Percentiles rank a stretch among this genome's conserved stretches.
phyloP scores from a whole-genome alignment of 2,329 filamentous ascomycete species.

The Diaporthe amygdali region DNA sequence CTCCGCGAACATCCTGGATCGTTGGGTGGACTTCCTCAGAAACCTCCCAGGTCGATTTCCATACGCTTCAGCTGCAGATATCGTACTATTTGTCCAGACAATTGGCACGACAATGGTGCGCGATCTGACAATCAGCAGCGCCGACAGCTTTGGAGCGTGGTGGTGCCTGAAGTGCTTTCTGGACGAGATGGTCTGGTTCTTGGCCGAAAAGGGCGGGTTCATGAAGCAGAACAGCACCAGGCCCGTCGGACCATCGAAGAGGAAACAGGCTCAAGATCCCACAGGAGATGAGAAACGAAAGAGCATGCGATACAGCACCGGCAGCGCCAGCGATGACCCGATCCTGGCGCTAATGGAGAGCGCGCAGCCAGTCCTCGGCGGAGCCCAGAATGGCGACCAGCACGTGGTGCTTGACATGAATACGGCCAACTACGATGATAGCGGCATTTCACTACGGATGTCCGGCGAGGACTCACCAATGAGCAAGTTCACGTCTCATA shows the following conservation, averaged over 20 bases:
- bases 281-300: constrained; percentile 13
- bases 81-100: constrained; percentile 78
- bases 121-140: constrained; percentile 79
- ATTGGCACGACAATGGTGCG: constrained; percentile 79
- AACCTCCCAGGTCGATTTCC: constrained; percentile 75
- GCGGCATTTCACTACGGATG: constrained; percentile 74
- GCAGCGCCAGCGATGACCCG: constrained; percentile 50
- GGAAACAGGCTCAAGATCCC: constrained; percentile 9
- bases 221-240: constrained; percentile 62
- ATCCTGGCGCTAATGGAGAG: constrained; percentile 50
- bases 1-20: constrained; percentile 74
- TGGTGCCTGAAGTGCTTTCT: constrained; percentile 96
- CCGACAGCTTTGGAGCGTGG: constrained; percentile 86
- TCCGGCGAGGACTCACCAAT: constrained; percentile 69
- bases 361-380: constrained; percentile 53
- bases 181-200: constrained; percentile 91
- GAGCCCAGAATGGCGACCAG: constrained; percentile 46
- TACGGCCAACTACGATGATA: constrained; percentile 67
- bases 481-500: constrained; percentile 58
- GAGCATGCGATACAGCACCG: constrained; percentile 43
- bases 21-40: constrained; percentile 76
- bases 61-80: constrained; percentile 72
- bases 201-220: constrained; percentile 90
- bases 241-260: constrained; percentile 31
- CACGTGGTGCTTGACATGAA: constrained; percentile 52